phyloP scores from a whole-genome alignment of 345 rosid species.

The Atalantia buxifolia region DNA sequence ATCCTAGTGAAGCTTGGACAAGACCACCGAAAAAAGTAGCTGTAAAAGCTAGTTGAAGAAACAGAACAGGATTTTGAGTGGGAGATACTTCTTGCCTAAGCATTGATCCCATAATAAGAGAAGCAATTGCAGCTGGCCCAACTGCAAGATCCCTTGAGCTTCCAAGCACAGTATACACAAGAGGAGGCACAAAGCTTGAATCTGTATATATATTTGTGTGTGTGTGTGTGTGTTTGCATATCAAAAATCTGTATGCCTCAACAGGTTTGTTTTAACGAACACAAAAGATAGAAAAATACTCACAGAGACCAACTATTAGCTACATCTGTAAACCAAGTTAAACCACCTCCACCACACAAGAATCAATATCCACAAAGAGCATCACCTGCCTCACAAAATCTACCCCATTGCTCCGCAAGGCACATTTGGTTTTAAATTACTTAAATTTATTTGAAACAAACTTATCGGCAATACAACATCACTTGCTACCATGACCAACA shows the following conservation, averaged over 20 bases:
- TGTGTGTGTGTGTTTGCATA: too few species aligned
- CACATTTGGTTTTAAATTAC: too few species aligned
- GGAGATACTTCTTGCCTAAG: conserved; percentile 84
- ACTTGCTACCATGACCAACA: too few species aligned
- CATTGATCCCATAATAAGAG: conserved; percentile 94
- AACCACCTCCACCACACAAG: too few species aligned
- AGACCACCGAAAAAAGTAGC: conserved; percentile 95
- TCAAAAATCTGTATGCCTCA: neutral
- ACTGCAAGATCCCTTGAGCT: conserved; percentile 96
- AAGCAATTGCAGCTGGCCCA: conserved; percentile 93
- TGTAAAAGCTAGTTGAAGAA: conserved; percentile 83
- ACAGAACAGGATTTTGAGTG: conserved; percentile 49
- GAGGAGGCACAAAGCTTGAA: conserved; percentile 97
- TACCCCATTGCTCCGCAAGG: too few species aligned
- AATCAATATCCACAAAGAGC: too few species aligned
- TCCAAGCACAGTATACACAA: conserved; percentile 88
- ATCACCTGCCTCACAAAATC: too few species aligned
- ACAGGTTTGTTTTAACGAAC: neutral
- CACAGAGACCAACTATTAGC: conserved; percentile 88
- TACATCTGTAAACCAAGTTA: too few species aligned
- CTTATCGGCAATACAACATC: too few species aligned
- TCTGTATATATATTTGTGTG: conserved; percentile 28
- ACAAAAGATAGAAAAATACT: conserved; percentile 25
- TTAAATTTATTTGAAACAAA: too few species aligned
- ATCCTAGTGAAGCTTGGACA: conserved; percentile 89